These are phyloP conservation scores for Morella rubra DNA, from an alignment of 306 rosid genomes.

Conservation along the genomic window DNA sequence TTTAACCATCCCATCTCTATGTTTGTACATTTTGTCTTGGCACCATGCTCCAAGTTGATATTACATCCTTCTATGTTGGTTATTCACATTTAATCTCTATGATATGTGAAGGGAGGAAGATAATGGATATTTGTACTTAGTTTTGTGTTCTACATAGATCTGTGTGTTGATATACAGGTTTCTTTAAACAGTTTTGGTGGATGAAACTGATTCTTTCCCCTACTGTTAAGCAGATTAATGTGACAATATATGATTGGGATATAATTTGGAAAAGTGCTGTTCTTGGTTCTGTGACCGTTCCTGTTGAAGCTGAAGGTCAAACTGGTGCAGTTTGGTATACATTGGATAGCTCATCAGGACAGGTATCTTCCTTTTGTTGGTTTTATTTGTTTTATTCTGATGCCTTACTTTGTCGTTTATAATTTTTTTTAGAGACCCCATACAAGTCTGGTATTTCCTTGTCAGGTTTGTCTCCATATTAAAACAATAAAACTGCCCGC, in stretches of 20 bases:
- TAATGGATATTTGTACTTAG: neutral
- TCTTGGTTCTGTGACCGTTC: conserved; percentile 94
- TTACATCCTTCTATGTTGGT: neutral
- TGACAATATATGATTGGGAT: conserved; percentile 98
- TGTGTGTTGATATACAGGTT: conserved; percentile 28
- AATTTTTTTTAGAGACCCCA: conserved; percentile 29
- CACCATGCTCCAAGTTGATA: neutral
- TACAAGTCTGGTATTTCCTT: conserved; percentile 32
- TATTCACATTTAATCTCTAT: neutral
- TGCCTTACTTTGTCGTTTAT: conserved; percentile 16
- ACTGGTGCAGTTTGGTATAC: conserved; percentile 88
- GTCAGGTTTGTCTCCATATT: conserved; percentile 90
- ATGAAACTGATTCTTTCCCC: conserved; percentile 50
- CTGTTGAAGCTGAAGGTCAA: conserved; percentile 86
- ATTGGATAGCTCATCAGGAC: conserved; percentile 88
- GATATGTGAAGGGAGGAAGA: conserved; percentile 11
- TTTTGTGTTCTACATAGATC: conserved; percentile 24
- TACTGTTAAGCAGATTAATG: conserved; percentile 69
- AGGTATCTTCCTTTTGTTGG: conserved; percentile 55
- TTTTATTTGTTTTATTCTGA: conserved; percentile 9
- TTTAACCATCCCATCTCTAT: neutral
- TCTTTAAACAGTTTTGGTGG: conserved; percentile 42
- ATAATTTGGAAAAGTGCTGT: conserved; percentile 96
- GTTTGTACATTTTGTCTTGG: neutral
- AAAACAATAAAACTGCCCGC: conserved; percentile 60